phyloP scores from a whole-genome alignment of 805 yeast species.

The Saturnispora galanensis region DNA sequence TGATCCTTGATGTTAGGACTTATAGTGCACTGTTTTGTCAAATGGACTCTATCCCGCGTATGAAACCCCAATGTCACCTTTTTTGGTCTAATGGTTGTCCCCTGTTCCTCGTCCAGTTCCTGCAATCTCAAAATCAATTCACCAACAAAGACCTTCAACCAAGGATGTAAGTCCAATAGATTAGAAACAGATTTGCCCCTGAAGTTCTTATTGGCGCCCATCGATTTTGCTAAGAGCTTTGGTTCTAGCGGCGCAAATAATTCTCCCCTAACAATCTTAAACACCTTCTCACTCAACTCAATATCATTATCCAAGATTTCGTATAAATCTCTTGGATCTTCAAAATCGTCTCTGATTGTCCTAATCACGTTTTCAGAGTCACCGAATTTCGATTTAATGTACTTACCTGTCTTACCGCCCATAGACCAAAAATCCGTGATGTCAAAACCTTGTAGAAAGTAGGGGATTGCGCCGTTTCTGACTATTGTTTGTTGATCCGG shows the following conservation, averaged over 20 bases:
- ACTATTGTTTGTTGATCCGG: conserved; percentile 83
- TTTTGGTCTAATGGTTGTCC: conserved; percentile 40
- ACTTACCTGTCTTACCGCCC: conserved; percentile 82
- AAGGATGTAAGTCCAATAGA: conserved; percentile 49
- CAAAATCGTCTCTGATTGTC: conserved; percentile 40
- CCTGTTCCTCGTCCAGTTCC: conserved; percentile 62
- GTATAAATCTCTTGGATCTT: conserved; percentile 29
- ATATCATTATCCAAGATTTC: conserved; percentile 31
- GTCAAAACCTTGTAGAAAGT: conserved; percentile 52
- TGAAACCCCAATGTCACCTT: conserved; percentile 37
- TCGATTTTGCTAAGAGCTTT: conserved; percentile 62
- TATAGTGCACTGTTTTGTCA: conserved; percentile 35
- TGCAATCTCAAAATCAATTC: conserved; percentile 62
- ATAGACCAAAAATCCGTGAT: conserved; percentile 76
- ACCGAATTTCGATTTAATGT: conserved; percentile 38
- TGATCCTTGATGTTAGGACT: conserved; percentile 27
- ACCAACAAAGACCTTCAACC: conserved; percentile 79
- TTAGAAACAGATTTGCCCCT: conserved; percentile 42
- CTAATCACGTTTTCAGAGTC: conserved; percentile 27
- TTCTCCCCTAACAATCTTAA: conserved; percentile 56
- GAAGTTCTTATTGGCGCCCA: conserved; percentile 84
- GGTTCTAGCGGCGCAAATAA: conserved; percentile 43
- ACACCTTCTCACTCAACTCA: conserved; percentile 44
- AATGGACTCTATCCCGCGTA: conserved; percentile 15
- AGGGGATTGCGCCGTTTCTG: conserved; percentile 34